phyloP scores from a whole-genome alignment of 805 yeast species.

The Candida piceae region DNA sequence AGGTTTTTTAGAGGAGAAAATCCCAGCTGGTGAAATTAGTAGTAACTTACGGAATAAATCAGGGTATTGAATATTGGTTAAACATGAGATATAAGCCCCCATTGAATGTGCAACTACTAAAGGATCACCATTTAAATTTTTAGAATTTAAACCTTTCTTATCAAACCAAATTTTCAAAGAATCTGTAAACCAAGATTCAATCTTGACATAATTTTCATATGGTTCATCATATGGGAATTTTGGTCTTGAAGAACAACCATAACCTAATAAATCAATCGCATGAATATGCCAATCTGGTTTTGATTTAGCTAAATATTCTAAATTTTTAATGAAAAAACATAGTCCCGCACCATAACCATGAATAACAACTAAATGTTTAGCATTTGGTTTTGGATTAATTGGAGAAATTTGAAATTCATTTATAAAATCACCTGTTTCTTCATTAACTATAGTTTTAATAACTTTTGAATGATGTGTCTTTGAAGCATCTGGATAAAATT shows the following conservation, averaged over 20 bases:
- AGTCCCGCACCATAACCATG: conserved; percentile 96
- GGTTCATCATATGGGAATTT: conserved; percentile 43
- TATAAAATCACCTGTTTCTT: conserved; percentile 44
- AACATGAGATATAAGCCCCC: conserved; percentile 80
- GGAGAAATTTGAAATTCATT: conserved; percentile 72
- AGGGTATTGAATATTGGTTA: conserved; percentile 61
- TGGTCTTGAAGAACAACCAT: conserved; percentile 85
- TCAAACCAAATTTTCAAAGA: conserved; percentile 62
- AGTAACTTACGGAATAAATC: conserved; percentile 58
- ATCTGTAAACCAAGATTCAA: conserved; percentile 61
- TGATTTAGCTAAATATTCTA: conserved; percentile 32
- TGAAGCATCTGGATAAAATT: conserved; percentile 54
- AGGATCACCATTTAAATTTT: conserved; percentile 31
- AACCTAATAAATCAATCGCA: conserved; percentile 84
- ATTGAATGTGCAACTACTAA: conserved; percentile 80
- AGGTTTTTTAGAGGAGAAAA: conserved; percentile 45
- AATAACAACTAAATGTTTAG: conserved; percentile 59
- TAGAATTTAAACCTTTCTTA: conserved; percentile 31
- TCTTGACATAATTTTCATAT: conserved; percentile 36
- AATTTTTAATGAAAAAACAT: conserved; percentile 73
- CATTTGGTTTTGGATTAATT: conserved; percentile 5
- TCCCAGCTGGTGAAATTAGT: conserved; percentile 90
- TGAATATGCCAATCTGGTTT: conserved; percentile 65
- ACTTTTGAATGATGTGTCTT: conserved; percentile 41
- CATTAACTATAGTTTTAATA: conserved; percentile 51